Base-by-base conservation (phyloP, 2,329 filamentous ascomycete genomes). In the Epichloe brachyelytri region DNA sequence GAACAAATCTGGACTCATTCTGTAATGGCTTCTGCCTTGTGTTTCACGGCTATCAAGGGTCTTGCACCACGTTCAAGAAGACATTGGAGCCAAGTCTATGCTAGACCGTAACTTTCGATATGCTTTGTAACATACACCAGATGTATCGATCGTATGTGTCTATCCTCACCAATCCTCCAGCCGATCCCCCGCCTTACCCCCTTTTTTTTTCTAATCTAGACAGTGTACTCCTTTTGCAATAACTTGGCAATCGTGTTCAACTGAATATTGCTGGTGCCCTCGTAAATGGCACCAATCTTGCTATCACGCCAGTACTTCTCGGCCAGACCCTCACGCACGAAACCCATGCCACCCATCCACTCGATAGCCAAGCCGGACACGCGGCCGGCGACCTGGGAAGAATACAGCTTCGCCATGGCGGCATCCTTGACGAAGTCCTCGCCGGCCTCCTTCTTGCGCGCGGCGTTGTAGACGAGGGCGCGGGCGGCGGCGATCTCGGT, bases 301-400 rank as follows among this genome's bases (percentile, higher is more conserved):
- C 86, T 93, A 68, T 98, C 93, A 45, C 93, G 78, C 78, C 85
- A 98, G 74, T 85, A 96, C 80, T 98, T 98, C 80, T 98, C 93
- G 0, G 93, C 93, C 53, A 95, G 82, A 0, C 93, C 93, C 68
- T 98, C 93, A 43, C 93, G 77, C 15, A 98, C 93, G 62, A 98
- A 98, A 44, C 93, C 93, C 93, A 98, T 97, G 55, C 93, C 93
- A 46, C 93, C 93, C 91, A 97, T 97, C 93, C 93, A 98, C 72
- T 98, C 93, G 30, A 98, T 82, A 0, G 91, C 93, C 46, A 86
- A 78, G 6, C 90, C 83, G 51, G 85, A 86, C 19, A 98, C 91
- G 50, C 81, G 82, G 19, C 87, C 86, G 0, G 93, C 93, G 34
- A 98, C 88, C 71, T 98, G 93, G 4, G 87, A 93, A 2, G 93